Evolutionary conservation across 1,284 basidiomycete genomes (phyloP), one percentile per base, ranked within the genome.

Genomic region (Coniferiporia weirii): DNA sequence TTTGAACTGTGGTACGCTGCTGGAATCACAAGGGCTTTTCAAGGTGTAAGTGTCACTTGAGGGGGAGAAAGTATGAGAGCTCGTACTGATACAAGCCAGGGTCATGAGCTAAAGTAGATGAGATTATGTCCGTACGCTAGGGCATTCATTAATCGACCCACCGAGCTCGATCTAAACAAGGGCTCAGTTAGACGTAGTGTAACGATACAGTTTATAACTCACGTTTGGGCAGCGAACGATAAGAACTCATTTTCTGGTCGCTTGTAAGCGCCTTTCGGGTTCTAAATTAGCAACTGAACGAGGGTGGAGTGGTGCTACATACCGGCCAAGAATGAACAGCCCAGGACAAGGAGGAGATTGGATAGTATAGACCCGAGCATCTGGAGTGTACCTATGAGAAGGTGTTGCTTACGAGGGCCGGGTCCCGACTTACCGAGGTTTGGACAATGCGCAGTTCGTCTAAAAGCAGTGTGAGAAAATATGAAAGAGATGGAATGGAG

Each of bases 321-420:
- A 80, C 84, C 90, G 62, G 88, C 90, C 52, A 94, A 76, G 77
- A 93, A 95, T 20, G 91, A 92, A 73, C 89, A 93, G 19, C 93
- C 93, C 5, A 95, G 76, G 13, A 96, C 93, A 35, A 95, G 79
- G 4, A 95, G 80, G 55, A 94, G 79, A 72, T 96, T 96, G n/a
- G 91, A 93, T 32, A 96, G 73, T 56, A 96, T 91, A 15, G 87
- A 90, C 27, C 90, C 90, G 47, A 92, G 78, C 81, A 92, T 83
- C 83, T 89, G 67, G 15, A 56, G 55, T 52, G 35, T 10, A 8
- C 38, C 12, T 13, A 27, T 52, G 4, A 40, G 36, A 13, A 40
- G 8, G 3, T 10, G 27, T 4, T 40, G 12, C 27, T 50, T 59
- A 48, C 22, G 32, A 17, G 22, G 17, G 10, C 32, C 17, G n/a